A percentile compares a stretch with the other conserved stretches of the same genome.
phyloP scores from a whole-genome alignment of 2,329 filamentous ascomycete genomes.

The Fusarium sp. region DNA sequence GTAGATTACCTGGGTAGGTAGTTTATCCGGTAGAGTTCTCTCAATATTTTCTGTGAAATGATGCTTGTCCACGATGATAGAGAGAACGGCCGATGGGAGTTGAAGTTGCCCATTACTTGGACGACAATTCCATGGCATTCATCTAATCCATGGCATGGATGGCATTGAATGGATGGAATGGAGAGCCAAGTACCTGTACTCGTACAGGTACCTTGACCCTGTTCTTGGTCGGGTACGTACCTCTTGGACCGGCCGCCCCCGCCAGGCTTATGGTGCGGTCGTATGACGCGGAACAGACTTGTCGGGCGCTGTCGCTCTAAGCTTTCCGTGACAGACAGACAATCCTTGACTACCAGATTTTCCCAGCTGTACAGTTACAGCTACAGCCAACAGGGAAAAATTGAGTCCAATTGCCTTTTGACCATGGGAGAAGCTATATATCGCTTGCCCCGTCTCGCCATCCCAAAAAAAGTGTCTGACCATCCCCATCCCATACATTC shows the following conservation, averaged over 20 bases:
- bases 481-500: conserved; percentile 41
- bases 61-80: conserved; percentile 19
- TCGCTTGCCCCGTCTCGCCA: conserved; percentile 49
- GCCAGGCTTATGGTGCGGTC: conserved; percentile 43
- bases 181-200: conserved; percentile 2
- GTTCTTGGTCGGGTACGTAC: conserved; percentile 1
- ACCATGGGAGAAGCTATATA: conserved; percentile 42
- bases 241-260: conserved; percentile 43
- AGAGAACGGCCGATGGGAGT: conserved; percentile 39
- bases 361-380: not conserved
- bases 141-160: not conserved
- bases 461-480: conserved; percentile 41
- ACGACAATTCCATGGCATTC: conserved; percentile 40
- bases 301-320: conserved; percentile 45
- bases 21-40: not conserved
- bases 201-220: conserved; percentile 23
- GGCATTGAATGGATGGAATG: not conserved
- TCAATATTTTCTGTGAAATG: conserved; percentile 3
- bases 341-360: conserved; percentile 21
- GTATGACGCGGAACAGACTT: conserved; percentile 47
- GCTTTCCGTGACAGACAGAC: conserved; percentile 17
- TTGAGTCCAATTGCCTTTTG: not conserved
- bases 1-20: not conserved
- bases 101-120: conserved; percentile 41
- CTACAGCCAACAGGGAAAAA: not conserved